phyloP scores from a whole-genome alignment of 148 eudicot species.

The Cornus controversa region DNA sequence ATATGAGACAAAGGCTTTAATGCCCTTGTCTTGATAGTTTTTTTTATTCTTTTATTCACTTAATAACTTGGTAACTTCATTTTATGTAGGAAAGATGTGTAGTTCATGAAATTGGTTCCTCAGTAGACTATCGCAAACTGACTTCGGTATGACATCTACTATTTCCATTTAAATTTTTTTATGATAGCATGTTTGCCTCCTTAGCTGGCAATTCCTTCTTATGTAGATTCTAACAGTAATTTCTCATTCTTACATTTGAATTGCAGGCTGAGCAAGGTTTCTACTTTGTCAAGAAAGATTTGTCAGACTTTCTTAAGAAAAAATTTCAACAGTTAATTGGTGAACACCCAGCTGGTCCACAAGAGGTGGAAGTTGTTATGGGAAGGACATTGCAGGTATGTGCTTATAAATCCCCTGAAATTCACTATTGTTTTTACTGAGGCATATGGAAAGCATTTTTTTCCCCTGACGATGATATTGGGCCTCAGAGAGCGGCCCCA shows the following conservation, averaged over 20 bases:
- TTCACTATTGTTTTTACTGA: not conserved
- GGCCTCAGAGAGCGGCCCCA: too few relatives aligned
- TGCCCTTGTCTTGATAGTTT: not conserved
- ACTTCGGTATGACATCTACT: constrained; percentile 61
- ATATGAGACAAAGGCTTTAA: too few relatives aligned
- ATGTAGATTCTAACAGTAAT: not conserved
- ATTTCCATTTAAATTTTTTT: not conserved
- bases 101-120: constrained; percentile 78
- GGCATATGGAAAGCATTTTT: constrained; percentile 1
- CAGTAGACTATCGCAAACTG: constrained; percentile 77
- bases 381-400: constrained; percentile 79
- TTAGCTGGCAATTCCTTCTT: not conserved
- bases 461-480: not conserved
- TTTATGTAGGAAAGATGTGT: constrained; percentile 74
- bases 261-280: constrained; percentile 76
- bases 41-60: not conserved
- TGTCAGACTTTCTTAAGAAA: constrained; percentile 53
- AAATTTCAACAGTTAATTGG: constrained; percentile 63
- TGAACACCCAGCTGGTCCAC: constrained; percentile 42
- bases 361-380: constrained; percentile 93
- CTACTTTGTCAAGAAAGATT: constrained; percentile 60
- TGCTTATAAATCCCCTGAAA: not conserved
- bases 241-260: constrained; percentile 13
- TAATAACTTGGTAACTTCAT: constrained; percentile 5
- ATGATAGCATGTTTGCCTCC: not conserved